Evolutionary conservation across 129 eudicot genomes (phyloP).

Genomic region (Dittrichia graveolens): DNA sequence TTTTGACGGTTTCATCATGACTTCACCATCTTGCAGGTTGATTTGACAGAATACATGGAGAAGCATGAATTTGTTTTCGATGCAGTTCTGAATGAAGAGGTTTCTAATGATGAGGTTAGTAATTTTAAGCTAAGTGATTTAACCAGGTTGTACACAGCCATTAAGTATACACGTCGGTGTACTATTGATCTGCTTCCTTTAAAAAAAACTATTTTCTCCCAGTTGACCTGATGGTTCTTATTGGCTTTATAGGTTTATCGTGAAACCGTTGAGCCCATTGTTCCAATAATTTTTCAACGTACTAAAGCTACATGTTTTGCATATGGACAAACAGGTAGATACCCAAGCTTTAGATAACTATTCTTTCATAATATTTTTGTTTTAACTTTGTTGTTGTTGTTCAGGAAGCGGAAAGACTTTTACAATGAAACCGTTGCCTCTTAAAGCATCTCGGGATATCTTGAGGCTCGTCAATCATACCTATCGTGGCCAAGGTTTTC

Average conservation of each 20-base stretch:
- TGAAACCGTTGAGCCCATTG: slow-evolving; percentile 98
- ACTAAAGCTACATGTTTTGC: slow-evolving; percentile 99
- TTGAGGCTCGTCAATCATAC: slow-evolving; percentile 87
- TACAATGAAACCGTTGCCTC: slow-evolving; percentile 97
- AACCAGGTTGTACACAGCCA: background rate
- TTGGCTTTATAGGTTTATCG: slow-evolving; percentile 67
- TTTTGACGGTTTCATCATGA: slow-evolving; percentile 9
- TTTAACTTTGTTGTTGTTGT: slow-evolving; percentile 14
- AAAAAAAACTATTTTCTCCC: background rate
- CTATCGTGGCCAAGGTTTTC: slow-evolving; percentile 92
- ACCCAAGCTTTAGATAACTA: background rate
- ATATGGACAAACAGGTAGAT: slow-evolving; percentile 99
- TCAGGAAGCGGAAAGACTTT: slow-evolving; percentile 97
- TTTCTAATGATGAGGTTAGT: slow-evolving; percentile 93
- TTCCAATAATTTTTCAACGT: slow-evolving; percentile 95
- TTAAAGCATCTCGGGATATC: slow-evolving; percentile 87
- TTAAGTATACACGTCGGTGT: background rate
- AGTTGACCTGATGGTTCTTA: background rate
- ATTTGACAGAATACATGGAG: slow-evolving; percentile 90
- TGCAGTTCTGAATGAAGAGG: slow-evolving; percentile 96
- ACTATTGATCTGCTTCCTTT: background rate
- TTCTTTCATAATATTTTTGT: background rate
- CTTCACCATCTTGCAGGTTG: slow-evolving; percentile 62
- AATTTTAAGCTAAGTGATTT: background rate
- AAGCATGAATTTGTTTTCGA: slow-evolving; percentile 98